These are phyloP conservation scores for Mucor racemosus DNA, from an alignment of 371 early-diverging fungal species.

Conservation along the genomic window DNA sequence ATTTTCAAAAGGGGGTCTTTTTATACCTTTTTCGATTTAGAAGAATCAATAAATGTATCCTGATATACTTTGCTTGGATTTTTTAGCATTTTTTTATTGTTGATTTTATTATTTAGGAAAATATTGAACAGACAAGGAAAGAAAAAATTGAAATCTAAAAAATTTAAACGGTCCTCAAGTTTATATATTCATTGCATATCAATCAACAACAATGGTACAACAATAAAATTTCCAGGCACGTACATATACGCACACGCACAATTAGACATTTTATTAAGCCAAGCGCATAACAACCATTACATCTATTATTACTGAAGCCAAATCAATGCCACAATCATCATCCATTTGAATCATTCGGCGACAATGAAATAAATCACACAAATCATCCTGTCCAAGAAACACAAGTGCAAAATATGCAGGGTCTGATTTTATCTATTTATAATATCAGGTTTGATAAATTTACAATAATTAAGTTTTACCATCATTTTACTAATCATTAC, in stretches of 20 bases:
- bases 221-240: not conserved
- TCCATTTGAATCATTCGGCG: not conserved
- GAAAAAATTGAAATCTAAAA: not conserved
- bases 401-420: not conserved
- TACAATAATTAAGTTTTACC: too few relatives aligned
- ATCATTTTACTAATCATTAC: too few relatives aligned
- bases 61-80: not conserved
- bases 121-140: constrained; percentile 1
- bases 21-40: not conserved
- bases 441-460: not conserved
- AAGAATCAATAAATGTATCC: not conserved
- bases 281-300: too few relatives aligned
- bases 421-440: too few relatives aligned
- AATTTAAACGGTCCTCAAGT: not conserved
- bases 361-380: not conserved
- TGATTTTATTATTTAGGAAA: not conserved
- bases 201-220: not conserved
- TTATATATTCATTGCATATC: not conserved
- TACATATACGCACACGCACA: too few relatives aligned
- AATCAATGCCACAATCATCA: not conserved
- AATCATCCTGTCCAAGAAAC: not conserved
- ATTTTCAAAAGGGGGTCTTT: not conserved
- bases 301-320: too few relatives aligned
- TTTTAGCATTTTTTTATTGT: not conserved
- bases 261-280: too few relatives aligned